Conservation (phyloP, 345 rosid genomes). For the Dovyalis caffra region DNA sequence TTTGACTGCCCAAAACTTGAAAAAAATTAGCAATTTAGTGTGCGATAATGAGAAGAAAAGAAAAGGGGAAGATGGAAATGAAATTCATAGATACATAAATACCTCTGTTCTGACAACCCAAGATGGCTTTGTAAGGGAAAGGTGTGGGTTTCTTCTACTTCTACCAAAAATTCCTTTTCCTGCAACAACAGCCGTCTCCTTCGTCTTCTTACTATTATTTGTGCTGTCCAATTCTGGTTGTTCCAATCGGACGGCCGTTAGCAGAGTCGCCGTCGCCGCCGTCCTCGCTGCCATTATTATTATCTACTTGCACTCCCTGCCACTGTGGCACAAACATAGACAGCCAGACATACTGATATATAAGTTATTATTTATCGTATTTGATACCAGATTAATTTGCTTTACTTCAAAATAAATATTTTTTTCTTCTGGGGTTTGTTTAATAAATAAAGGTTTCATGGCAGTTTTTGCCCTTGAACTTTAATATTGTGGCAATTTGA, state of each 20-base stretch:
- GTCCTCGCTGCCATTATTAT: not conserved
- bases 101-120: constrained; percentile 81
- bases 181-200: not conserved
- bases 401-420: too few species aligned
- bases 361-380: too few species aligned
- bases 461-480: too few species aligned
- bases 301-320: too few species aligned
- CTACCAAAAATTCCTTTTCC: not conserved
- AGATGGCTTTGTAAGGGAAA: constrained; percentile 56
- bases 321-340: too few species aligned
- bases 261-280: constrained; percentile 15
- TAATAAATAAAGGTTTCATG: too few species aligned
- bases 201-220: not conserved
- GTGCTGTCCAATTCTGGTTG: constrained; percentile 20
- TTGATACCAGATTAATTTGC: too few species aligned
- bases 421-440: too few species aligned
- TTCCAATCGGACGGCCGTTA: constrained; percentile 14
- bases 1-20: constrained; percentile 46
- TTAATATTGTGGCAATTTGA: too few species aligned
- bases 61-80: not conserved
- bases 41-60: not conserved
- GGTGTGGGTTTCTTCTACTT: not conserved
- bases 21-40: not conserved
- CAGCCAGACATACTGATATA: too few species aligned
- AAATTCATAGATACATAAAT: not conserved